A percentile compares a stretch with the other conserved stretches of the same genome.
Conservation (phyloP, 768 basidiomycete genomes). For the Pleurotus platypus region DNA sequence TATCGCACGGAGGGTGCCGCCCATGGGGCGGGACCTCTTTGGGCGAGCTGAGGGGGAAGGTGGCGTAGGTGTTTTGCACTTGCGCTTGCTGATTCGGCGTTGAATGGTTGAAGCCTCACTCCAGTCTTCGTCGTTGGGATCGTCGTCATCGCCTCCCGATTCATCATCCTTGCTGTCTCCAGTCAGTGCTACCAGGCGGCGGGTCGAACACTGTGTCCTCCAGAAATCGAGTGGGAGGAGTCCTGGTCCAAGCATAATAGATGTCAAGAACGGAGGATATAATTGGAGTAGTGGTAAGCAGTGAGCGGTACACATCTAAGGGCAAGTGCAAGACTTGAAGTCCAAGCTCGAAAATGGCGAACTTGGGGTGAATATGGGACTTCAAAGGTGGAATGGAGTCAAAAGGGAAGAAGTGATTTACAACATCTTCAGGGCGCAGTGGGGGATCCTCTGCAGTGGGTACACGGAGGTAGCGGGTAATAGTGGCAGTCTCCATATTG, state of each 20-base stretch:
- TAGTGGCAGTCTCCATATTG: not conserved
- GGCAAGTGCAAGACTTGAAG: slow-evolving; percentile 13
- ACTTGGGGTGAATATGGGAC: slow-evolving; percentile 16
- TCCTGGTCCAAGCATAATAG: not conserved
- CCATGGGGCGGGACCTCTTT: not conserved
- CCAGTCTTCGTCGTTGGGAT: not conserved
- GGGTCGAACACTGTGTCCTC: not conserved
- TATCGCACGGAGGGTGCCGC: not conserved
- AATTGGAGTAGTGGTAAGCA: not conserved
- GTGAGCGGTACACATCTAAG: not conserved
- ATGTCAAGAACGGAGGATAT: not conserved
- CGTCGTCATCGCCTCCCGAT: not conserved
- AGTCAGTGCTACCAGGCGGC: not conserved
- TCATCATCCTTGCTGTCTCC: not conserved
- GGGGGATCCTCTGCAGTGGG: not conserved
- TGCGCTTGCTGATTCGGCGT: not conserved
- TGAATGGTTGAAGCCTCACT: not conserved
- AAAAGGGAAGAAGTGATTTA: slow-evolving; percentile 11
- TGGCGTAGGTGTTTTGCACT: not conserved
- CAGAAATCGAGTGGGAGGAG: not conserved
- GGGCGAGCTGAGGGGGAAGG: not conserved
- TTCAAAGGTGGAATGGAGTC: slow-evolving; percentile 9
- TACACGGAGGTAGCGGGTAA: not conserved
- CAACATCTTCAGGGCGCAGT: not conserved
- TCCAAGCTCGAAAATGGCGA: slow-evolving; percentile 13